Evolutionary conservation across 2,329 filamentous ascomycete species (phyloP).

Genomic region (Ceratocystis papillata): DNA sequence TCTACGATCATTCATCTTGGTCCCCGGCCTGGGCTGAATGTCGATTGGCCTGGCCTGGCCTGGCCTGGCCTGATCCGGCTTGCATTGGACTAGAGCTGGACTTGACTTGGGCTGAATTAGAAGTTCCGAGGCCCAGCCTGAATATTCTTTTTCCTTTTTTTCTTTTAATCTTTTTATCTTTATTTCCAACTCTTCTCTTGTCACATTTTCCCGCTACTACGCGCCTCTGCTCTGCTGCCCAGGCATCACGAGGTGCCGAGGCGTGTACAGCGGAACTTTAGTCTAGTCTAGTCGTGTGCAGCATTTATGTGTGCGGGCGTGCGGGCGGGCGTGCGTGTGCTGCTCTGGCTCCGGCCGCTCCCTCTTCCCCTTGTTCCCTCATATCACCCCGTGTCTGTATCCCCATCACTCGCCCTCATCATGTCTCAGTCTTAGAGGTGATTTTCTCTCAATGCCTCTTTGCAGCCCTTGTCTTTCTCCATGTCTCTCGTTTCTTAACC

Average conservation of each 20-base stretch:
- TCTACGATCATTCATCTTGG: background rate
- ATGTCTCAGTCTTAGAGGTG: background rate
- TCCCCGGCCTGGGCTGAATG: background rate
- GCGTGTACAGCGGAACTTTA: background rate
- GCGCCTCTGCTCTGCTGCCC: background rate
- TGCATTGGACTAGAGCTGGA: background rate
- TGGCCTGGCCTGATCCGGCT: background rate
- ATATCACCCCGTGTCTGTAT: background rate
- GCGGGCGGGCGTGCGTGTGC: too few relatives aligned
- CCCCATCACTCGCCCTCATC: background rate
- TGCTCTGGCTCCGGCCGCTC: background rate
- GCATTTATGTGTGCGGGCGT: too few relatives aligned
- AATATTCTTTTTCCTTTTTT: background rate
- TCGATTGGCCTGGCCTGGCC: background rate
- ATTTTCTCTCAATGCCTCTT: background rate
- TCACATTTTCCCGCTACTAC: background rate
- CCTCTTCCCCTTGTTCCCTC: background rate
- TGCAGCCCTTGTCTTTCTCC: background rate
- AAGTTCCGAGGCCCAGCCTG: too few relatives aligned
- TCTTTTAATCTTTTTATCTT: background rate
- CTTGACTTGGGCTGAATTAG: too few relatives aligned
- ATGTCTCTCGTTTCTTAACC: background rate
- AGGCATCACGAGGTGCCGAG: slow-evolving; percentile 2
- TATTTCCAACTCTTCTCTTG: too few relatives aligned
- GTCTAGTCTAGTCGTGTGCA: background rate